phyloP scores from a whole-genome alignment of 352 stramenopile genomes.

The Globisporangium alternatum region DNA sequence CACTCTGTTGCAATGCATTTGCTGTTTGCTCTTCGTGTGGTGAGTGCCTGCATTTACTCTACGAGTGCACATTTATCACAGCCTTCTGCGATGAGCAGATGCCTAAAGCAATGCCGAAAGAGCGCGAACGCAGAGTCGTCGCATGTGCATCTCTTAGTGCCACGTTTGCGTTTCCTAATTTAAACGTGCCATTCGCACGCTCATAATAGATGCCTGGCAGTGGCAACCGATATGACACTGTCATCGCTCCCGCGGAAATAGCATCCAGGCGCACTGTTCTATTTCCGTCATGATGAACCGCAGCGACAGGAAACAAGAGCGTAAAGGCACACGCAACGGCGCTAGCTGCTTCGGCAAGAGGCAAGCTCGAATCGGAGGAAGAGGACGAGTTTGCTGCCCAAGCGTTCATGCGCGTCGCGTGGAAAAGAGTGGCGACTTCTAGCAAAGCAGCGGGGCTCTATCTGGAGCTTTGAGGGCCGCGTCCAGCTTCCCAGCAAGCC shows the following conservation, averaged over 20 bases:
- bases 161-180: background rate
- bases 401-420: constrained; percentile 4
- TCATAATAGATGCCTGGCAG: background rate
- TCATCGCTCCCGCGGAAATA: background rate
- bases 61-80: no score
- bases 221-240: background rate
- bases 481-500: background rate
- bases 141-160: background rate
- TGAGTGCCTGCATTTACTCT: background rate
- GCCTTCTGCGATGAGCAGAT: no score
- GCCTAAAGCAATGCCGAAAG: no score
- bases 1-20: no score
- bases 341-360: background rate
- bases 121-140: background rate
- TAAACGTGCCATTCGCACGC: background rate
- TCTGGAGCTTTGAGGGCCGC: background rate
- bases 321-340: background rate
- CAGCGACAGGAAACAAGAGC: background rate
- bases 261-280: background rate
- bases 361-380: background rate
- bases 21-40: background rate
- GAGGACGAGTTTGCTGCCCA: background rate
- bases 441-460: background rate
- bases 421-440: background rate
- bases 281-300: background rate